Conservation (phyloP, 2,329 filamentous ascomycete genomes). For the Diplodia corticola region DNA sequence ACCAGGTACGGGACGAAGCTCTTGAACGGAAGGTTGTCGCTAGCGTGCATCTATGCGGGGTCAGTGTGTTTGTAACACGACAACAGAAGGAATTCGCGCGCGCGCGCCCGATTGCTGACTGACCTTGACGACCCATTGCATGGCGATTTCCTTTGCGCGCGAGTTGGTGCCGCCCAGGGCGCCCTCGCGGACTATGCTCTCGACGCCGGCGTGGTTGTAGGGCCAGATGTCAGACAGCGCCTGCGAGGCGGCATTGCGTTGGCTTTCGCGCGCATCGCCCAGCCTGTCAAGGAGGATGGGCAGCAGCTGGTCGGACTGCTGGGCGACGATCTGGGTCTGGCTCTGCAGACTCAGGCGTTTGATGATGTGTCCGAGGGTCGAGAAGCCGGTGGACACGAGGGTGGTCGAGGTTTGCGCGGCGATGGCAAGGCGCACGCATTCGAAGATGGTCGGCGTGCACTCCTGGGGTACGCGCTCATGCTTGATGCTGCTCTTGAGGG, state of each 20-base stretch:
- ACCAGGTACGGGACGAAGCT: constrained; percentile 80
- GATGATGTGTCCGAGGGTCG: constrained; percentile 81
- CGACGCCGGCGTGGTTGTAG: constrained; percentile 70
- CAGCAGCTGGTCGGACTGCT: constrained; percentile 69
- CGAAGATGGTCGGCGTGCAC: constrained; percentile 72
- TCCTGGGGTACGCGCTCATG: constrained; percentile 83
- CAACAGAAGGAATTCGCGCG: constrained; percentile 11
- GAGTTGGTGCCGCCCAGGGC: constrained; percentile 79
- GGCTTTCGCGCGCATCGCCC: constrained; percentile 84
- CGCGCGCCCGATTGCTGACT: constrained; percentile 25
- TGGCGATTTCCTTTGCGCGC: constrained; percentile 78
- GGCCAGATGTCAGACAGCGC: constrained; percentile 76
- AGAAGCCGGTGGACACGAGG: constrained; percentile 81
- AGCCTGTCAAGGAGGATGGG: constrained; percentile 79
- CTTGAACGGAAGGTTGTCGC: constrained; percentile 77
- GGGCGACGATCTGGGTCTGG: constrained; percentile 67
- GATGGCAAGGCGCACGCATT: constrained; percentile 75
- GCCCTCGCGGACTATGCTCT: constrained; percentile 74
- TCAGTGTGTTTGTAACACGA: constrained; percentile 27
- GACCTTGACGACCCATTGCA: constrained; percentile 82
- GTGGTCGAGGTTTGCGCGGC: constrained; percentile 70
- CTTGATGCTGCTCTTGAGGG: constrained; percentile 85
- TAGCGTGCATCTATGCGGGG: constrained; percentile 69
- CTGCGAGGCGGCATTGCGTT: constrained; percentile 71
- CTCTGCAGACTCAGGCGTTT: constrained; percentile 86